A percentile compares a stretch with the other conserved stretches of the same genome.
phyloP scores from a whole-genome alignment of 805 yeast species.

The Teunomyces lycoperdinae region DNA sequence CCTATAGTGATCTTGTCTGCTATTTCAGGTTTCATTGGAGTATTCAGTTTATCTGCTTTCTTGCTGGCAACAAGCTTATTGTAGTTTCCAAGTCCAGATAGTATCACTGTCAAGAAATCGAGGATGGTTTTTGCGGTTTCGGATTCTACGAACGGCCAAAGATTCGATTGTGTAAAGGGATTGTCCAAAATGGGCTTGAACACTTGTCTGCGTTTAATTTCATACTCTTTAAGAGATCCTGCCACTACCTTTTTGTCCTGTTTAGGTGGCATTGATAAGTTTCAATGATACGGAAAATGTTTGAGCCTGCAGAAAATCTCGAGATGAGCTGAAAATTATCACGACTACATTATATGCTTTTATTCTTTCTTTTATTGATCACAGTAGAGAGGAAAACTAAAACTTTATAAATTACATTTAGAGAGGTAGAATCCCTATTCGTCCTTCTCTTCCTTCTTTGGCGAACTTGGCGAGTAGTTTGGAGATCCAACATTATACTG shows the following conservation, averaged over 20 bases:
- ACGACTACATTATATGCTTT: background rate
- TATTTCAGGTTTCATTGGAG: conserved; percentile 23
- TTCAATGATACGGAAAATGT: background rate
- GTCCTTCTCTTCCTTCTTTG: conserved; percentile 24
- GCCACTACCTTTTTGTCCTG: conserved; percentile 9
- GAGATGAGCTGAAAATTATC: background rate
- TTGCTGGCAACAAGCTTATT: conserved; percentile 11
- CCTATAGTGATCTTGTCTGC: conserved; percentile 37
- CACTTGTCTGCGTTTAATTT: conserved; percentile 51
- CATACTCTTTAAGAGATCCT: conserved; percentile 48
- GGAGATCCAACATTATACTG: conserved; percentile 47
- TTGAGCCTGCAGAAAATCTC: background rate
- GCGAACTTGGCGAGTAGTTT: conserved; percentile 43
- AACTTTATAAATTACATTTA: background rate
- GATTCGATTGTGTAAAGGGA: conserved; percentile 51
- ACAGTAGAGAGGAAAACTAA: conserved; percentile 1
- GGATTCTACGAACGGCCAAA: conserved; percentile 43
- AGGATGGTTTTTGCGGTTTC: conserved; percentile 35
- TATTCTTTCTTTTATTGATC: background rate
- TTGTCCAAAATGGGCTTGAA: conserved; percentile 64
- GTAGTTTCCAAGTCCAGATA: conserved; percentile 31
- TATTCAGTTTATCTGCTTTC: background rate
- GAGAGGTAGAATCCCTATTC: conserved; percentile 2
- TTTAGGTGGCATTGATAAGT: background rate
- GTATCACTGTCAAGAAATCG: conserved; percentile 30